phyloP scores from a whole-genome alignment of 2,329 filamentous ascomycete species.

The Tolypocladium guangdongense region DNA sequence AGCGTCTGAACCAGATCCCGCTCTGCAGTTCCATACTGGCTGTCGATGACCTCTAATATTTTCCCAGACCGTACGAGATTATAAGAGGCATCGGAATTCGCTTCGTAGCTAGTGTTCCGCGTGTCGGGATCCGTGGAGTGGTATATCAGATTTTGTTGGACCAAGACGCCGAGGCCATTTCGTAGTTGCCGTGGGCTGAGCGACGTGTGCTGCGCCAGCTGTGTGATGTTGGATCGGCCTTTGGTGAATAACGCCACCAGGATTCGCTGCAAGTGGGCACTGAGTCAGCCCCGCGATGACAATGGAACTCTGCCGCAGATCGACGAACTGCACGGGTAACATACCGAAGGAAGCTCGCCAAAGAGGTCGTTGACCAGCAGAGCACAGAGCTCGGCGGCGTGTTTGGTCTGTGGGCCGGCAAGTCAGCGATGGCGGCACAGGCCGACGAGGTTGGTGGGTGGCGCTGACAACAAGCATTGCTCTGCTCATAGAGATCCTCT shows the following conservation, averaged over 20 bases:
- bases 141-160: constrained; percentile 80
- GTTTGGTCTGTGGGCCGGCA: constrained; percentile 45
- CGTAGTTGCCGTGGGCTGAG: constrained; percentile 66
- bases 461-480: constrained; percentile 42
- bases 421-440: constrained; percentile 12
- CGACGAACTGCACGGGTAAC: constrained; percentile 5
- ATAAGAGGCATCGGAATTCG: constrained; percentile 71
- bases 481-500: constrained; percentile 66
- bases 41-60: constrained; percentile 65
- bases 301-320: not conserved
- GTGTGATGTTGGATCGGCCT: constrained; percentile 63
- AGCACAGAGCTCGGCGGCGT: constrained; percentile 78
- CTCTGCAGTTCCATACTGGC: constrained; percentile 63
- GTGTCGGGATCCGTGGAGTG: constrained; percentile 55
- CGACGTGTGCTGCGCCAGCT: constrained; percentile 60
- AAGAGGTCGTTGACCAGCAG: constrained; percentile 82
- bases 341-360: constrained; percentile 84
- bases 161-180: constrained; percentile 70
- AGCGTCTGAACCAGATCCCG: constrained; percentile 65
- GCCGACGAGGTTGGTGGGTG: constrained; percentile 8
- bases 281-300: constrained; percentile 15
- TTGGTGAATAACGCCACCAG: constrained; percentile 67
- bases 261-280: constrained; percentile 54
- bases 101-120: constrained; percentile 66
- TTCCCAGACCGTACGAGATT: constrained; percentile 71